phyloP scores from a whole-genome alignment of 2,329 filamentous ascomycete genomes.

The Purpureocillium takamizusanense region DNA sequence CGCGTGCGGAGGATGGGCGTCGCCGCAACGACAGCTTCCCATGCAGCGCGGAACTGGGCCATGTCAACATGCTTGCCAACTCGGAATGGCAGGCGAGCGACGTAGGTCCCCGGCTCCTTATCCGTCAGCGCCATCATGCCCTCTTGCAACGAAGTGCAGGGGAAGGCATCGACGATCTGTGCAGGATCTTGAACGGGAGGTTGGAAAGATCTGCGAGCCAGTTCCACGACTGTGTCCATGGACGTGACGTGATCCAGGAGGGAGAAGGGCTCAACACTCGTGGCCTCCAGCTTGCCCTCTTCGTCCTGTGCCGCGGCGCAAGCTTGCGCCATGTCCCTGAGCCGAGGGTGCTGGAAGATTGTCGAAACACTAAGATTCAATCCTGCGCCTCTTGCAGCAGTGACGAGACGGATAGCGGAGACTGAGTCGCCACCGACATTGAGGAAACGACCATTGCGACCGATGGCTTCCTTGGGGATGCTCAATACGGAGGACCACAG shows the following conservation, averaged over 20 bases:
- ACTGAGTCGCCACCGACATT: slow-evolving; percentile 14
- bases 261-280: slow-evolving; percentile 7
- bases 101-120: slow-evolving; percentile 8
- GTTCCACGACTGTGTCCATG: neutral
- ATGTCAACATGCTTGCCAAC: neutral
- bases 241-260: slow-evolving; percentile 2
- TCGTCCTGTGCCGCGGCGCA: neutral
- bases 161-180: slow-evolving; percentile 20
- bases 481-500: neutral
- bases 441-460: slow-evolving; percentile 10
- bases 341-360: slow-evolving; percentile 1
- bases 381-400: neutral
- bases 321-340: neutral
- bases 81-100: slow-evolving; percentile 1
- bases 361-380: slow-evolving; percentile 1
- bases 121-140: slow-evolving; percentile 18
- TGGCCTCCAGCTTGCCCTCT: neutral
- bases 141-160: slow-evolving; percentile 22
- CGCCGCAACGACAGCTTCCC: neutral
- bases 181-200: slow-evolving; percentile 1
- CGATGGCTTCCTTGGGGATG: neutral
- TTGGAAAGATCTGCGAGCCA: slow-evolving; percentile 4
- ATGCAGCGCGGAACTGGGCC: neutral
- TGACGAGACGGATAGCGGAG: slow-evolving; percentile 6
- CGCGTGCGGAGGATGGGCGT: slow-evolving; percentile 4